Evolutionary conservation across 1,139 yeast genomes (phyloP).

Genomic region (Sugiyamaella pinicola): DNA sequence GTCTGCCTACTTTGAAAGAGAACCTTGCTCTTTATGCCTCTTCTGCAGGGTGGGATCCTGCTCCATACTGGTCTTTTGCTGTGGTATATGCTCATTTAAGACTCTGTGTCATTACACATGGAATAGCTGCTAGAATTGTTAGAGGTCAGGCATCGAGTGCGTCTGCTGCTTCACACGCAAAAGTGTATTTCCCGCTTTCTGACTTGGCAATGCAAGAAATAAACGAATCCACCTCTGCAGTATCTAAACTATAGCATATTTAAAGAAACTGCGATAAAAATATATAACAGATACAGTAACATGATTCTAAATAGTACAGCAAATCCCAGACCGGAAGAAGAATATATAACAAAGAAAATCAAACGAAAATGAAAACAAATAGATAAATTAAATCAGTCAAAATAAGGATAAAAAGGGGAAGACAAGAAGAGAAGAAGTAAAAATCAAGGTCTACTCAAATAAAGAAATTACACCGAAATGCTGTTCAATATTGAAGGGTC

Average conservation of each 20-base stretch:
- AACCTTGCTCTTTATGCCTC: slow-evolving; percentile 33
- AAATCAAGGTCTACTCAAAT: slow-evolving; percentile 35
- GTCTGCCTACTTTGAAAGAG: slow-evolving; percentile 37
- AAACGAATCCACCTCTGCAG: slow-evolving; percentile 17
- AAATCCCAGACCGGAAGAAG: background rate
- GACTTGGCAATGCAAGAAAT: slow-evolving; percentile 41
- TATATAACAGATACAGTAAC: background rate
- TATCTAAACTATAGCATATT: slow-evolving; percentile 1
- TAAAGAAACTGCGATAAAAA: background rate
- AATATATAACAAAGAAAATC: background rate
- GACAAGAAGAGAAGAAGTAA: background rate
- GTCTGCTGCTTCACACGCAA: slow-evolving; percentile 52
- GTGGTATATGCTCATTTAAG: slow-evolving; percentile 62
- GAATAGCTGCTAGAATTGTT: slow-evolving; percentile 63
- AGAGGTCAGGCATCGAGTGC: slow-evolving; percentile 64
- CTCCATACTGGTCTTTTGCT: slow-evolving; percentile 55
- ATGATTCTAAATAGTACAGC: background rate
- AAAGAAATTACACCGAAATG: slow-evolving; percentile 70
- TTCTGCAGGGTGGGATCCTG: slow-evolving; percentile 41
- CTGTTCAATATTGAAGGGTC: slow-evolving; percentile 82
- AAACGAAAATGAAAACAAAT: slow-evolving; percentile 4
- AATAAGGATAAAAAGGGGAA: slow-evolving; percentile 4
- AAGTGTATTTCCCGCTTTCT: slow-evolving; percentile 51
- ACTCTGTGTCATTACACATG: slow-evolving; percentile 64
- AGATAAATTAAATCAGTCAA: background rate